phyloP scores from a whole-genome alignment of 1,284 basidiomycete species.

The Xanthoconium separans region DNA sequence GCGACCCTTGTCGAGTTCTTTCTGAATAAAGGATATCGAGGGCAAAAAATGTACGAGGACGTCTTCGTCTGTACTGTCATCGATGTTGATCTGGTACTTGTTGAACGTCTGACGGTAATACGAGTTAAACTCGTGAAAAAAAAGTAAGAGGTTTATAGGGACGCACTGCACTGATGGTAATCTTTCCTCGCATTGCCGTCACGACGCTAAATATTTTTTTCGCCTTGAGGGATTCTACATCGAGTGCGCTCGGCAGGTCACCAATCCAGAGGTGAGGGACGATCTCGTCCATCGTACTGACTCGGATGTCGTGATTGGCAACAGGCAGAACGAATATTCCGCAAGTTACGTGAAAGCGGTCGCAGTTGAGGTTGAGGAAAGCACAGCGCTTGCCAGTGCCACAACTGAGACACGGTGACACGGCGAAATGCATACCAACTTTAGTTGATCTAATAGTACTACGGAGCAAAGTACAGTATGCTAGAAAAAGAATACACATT shows the following conservation, averaged over 20 bases:
- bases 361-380: slow-evolving; percentile 8
- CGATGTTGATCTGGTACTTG: slow-evolving; percentile 67
- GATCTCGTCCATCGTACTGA: slow-evolving; percentile 47
- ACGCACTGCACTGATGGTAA: slow-evolving; percentile 63
- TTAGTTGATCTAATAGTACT: too few species aligned
- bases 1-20: slow-evolving; percentile 68
- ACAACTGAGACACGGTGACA: too few species aligned
- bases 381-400: neutral
- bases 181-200: slow-evolving; percentile 67
- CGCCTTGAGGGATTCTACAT: slow-evolving; percentile 53
- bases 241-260: slow-evolving; percentile 52
- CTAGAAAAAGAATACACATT: neutral
- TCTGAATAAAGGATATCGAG: slow-evolving; percentile 77
- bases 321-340: neutral
- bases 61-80: slow-evolving; percentile 71
- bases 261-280: slow-evolving; percentile 67
- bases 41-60: slow-evolving; percentile 75
- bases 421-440: neutral
- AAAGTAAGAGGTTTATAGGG: too few species aligned
- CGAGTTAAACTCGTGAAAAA: too few species aligned
- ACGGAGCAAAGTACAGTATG: neutral
- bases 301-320: neutral
- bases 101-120: slow-evolving; percentile 51
- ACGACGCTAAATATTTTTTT: slow-evolving; percentile 69
- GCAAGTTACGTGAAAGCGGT: neutral